A percentile compares a stretch with the other conserved stretches of the same genome.
These are phyloP conservation scores for Chaetoceros tenuissimus DNA, from an alignment of 108 stramenopile species.

Conservation along the genomic window DNA sequence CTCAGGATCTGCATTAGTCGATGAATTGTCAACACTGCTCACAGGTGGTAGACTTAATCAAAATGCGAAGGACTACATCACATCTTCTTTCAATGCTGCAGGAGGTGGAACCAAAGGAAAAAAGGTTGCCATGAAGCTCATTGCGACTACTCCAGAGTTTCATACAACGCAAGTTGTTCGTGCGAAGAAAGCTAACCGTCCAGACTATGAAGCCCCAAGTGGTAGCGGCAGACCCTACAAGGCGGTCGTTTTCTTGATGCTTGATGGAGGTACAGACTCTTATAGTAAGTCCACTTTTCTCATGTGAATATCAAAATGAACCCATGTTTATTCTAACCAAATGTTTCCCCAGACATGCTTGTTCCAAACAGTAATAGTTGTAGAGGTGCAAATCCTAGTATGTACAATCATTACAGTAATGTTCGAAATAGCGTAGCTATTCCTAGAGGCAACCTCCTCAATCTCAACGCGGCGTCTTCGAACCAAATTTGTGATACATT, in stretches of 20 bases:
- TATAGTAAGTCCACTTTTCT: not conserved
- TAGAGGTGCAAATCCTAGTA: not conserved
- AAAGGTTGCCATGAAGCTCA: slow-evolving; percentile 2
- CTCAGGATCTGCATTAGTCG: slow-evolving; percentile 21
- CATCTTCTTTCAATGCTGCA: not conserved
- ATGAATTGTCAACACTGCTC: slow-evolving; percentile 39
- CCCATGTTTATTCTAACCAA: too few relatives aligned
- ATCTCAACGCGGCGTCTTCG: slow-evolving; percentile 25
- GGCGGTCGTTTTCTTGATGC: slow-evolving; percentile 44
- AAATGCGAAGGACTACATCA: not conserved
- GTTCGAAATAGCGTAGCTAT: not conserved
- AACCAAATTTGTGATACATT: slow-evolving; percentile 30
- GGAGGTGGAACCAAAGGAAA: not conserved
- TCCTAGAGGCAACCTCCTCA: slow-evolving; percentile 15
- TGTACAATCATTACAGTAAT: not conserved
- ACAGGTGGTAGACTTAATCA: slow-evolving; percentile 19
- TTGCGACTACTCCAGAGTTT: slow-evolving; percentile 24
- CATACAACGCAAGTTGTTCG: slow-evolving; percentile 21
- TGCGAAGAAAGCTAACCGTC: slow-evolving; percentile 9
- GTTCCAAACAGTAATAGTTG: not conserved
- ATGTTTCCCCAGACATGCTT: not conserved
- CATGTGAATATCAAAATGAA: too few relatives aligned
- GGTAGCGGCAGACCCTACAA: slow-evolving; percentile 30
- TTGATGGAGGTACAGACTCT: slow-evolving; percentile 34
- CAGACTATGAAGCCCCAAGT: slow-evolving; percentile 8